These are phyloP conservation scores for Saturnispora sanitii DNA, from an alignment of 805 yeast species.

Conservation along the genomic window DNA sequence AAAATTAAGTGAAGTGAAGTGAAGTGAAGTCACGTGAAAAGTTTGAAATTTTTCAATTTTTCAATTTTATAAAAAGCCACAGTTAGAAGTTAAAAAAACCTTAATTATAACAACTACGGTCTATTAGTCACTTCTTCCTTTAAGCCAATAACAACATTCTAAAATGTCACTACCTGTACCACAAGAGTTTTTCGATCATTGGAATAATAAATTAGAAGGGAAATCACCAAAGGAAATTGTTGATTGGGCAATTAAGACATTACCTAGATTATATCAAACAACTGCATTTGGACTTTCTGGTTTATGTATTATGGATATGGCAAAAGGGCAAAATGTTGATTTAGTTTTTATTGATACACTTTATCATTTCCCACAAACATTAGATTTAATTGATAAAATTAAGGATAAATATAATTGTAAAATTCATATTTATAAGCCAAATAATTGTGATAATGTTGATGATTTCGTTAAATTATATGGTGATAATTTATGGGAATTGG, in stretches of 20 bases:
- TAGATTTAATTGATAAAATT: constrained; percentile 56
- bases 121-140: no score
- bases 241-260: constrained; percentile 73
- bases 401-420: constrained; percentile 41
- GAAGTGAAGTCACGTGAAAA: constrained; percentile 2
- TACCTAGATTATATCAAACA: constrained; percentile 78
- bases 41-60: no score
- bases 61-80: background rate
- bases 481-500: constrained; percentile 69
- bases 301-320: constrained; percentile 76
- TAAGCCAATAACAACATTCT: no score
- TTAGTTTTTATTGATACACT: constrained; percentile 82
- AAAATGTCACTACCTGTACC: constrained; percentile 12
- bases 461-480: constrained; percentile 69
- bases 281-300: constrained; percentile 96
- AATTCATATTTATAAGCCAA: constrained; percentile 59
- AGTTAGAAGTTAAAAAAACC: no score
- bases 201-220: constrained; percentile 51
- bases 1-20: background rate
- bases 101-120: no score
- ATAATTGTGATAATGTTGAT: constrained; percentile 39
- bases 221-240: constrained; percentile 63
- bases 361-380: constrained; percentile 92
- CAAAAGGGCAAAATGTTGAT: constrained; percentile 39
- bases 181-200: constrained; percentile 44